Conservation (phyloP, 176 grass and related monocot species). For the Luzula sylvatica region DNA sequence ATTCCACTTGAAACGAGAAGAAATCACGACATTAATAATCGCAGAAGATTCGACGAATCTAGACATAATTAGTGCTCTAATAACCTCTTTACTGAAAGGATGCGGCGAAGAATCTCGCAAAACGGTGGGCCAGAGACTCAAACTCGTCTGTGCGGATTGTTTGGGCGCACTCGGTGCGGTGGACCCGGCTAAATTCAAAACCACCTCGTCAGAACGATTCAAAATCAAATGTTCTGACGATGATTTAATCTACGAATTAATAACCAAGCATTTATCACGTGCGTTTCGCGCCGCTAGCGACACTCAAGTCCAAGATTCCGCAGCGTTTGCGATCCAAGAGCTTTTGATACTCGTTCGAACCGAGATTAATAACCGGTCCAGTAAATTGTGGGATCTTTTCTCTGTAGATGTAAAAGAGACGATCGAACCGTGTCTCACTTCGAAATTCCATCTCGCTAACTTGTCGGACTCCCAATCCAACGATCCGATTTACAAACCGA, state of each 20-base stretch:
- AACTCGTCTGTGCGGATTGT: constrained; percentile 83
- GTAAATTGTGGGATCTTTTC: constrained; percentile 79
- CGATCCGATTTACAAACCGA: constrained; percentile 62
- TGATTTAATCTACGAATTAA: constrained; percentile 99
- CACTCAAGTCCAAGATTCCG: constrained; percentile 84
- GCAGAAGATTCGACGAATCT: constrained; percentile 65
- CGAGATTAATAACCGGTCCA: constrained; percentile 57
- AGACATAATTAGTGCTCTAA: constrained; percentile 81
- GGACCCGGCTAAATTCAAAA: constrained; percentile 93
- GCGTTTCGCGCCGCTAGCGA: constrained; percentile 91
- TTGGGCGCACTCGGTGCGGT: constrained; percentile 87
- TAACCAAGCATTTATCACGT: constrained; percentile 91
- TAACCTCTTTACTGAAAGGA: constrained; percentile 71
- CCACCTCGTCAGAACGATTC: constrained; percentile 66
- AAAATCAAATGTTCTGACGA: constrained; percentile 99
- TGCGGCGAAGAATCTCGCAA: constrained; percentile 91
- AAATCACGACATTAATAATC: constrained; percentile 70
- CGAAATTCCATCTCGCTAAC: constrained; percentile 68
- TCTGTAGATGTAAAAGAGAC: constrained; percentile 94
- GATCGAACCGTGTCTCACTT: constrained; percentile 93
- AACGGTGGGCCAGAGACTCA: constrained; percentile 70
- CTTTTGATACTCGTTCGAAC: constrained; percentile 56
- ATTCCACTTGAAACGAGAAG: constrained; percentile 65
- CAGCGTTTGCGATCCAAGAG: constrained; percentile 97
- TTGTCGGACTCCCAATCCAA: constrained; percentile 46